These are phyloP conservation scores for Xerocomellus amylosporus DNA, from an alignment of 768 basidiomycete genomes.

Conservation along the genomic window DNA sequence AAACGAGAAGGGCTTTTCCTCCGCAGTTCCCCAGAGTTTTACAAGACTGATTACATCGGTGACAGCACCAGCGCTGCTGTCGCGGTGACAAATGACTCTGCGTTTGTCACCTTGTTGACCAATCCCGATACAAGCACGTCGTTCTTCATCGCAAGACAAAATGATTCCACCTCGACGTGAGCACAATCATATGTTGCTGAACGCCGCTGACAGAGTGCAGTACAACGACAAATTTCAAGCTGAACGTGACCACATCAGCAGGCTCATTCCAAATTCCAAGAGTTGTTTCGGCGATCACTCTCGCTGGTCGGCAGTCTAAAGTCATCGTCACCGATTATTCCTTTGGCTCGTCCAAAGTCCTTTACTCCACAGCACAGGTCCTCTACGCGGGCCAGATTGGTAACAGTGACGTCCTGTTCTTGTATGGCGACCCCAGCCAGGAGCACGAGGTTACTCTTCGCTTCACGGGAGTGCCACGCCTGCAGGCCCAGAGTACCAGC, in stretches of 20 bases:
- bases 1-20: conserved; percentile 78
- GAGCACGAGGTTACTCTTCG: conserved; percentile 52
- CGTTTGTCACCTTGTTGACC: conserved; percentile 58
- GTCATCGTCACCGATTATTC: conserved; percentile 68
- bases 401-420: conserved; percentile 58
- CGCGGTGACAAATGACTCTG: conserved; percentile 41
- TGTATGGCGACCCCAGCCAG: conserved; percentile 55
- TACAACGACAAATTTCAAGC: conserved; percentile 48
- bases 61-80: conserved; percentile 53
- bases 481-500: conserved; percentile 23
- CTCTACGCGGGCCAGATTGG: conserved; percentile 65
- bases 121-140: conserved; percentile 66
- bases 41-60: conserved; percentile 74
- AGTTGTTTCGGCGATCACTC: conserved; percentile 49
- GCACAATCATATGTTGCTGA: conserved; percentile 18
- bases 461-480: conserved; percentile 47
- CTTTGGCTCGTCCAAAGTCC: conserved; percentile 60
- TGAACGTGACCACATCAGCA: conserved; percentile 54
- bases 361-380: conserved; percentile 73
- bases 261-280: conserved; percentile 57
- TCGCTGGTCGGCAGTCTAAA: conserved; percentile 72
- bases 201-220: background rate
- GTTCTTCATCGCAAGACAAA: conserved; percentile 72
- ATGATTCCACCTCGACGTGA: conserved; percentile 63
- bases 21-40: conserved; percentile 74